phyloP scores from a whole-genome alignment of 305 asterid species.

The Solanum hybrid region DNA sequence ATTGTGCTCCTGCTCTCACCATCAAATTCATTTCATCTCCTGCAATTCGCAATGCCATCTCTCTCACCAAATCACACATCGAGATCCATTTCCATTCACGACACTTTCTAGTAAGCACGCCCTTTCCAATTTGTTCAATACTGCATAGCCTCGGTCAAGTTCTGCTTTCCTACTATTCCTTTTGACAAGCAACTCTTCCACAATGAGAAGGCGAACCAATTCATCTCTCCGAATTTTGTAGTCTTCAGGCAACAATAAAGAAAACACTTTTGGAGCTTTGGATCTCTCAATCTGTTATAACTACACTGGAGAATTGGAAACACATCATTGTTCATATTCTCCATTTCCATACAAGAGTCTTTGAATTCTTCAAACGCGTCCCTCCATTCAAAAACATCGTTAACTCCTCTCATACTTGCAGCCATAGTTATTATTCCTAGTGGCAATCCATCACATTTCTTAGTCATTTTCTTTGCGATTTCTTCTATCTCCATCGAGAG shows the following conservation, averaged over 20 bases:
- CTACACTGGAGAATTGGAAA: conserved; percentile 4
- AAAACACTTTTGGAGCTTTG: conserved; percentile 8
- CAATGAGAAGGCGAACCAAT: conserved; percentile 7
- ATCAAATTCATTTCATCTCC: conserved; percentile 3
- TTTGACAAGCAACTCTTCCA: conserved; percentile 9
- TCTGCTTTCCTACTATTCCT: conserved; percentile 5
- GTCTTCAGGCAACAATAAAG: conserved; percentile 16
- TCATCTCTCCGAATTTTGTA: conserved; percentile 1
- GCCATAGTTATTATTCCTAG: conserved; percentile 12
- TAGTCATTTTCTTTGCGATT: background rate
- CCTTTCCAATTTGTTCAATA: conserved; percentile 15
- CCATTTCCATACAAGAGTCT: conserved; percentile 6
- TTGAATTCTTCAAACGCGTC: conserved; percentile 5
- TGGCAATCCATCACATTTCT: conserved; percentile 12
- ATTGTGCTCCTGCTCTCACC: conserved; percentile 6
- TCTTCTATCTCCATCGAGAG: background rate
- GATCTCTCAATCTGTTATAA: background rate
- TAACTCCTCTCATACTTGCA: conserved; percentile 14
- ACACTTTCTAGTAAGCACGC: conserved; percentile 10
- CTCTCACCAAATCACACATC: conserved; percentile 15
- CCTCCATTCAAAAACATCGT: conserved; percentile 11
- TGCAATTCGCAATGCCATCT: conserved; percentile 12
- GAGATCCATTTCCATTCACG: background rate
- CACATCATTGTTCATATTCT: background rate
- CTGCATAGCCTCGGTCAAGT: conserved; percentile 17